phyloP scores from a whole-genome alignment of 2,329 filamentous ascomycete species.

The Colletotrichum zoysiae region DNA sequence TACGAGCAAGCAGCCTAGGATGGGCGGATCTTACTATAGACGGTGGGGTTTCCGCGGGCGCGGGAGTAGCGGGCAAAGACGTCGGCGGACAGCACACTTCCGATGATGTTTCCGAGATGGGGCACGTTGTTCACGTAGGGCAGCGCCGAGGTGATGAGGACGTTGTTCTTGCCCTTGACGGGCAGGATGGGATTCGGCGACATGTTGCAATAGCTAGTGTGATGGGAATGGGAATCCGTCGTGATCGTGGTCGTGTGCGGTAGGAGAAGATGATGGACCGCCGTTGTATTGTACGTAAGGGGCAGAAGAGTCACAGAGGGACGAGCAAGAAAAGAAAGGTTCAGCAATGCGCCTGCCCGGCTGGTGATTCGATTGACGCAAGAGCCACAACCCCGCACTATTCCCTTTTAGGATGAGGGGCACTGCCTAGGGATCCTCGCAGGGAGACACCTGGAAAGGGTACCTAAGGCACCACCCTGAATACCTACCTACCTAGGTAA shows the following conservation, averaged over 20 bases:
- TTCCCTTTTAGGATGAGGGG: conserved; percentile 42
- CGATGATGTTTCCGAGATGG: conserved; percentile 90
- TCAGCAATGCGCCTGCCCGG: not conserved
- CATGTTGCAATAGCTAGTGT: conserved; percentile 29
- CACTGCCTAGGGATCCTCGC: conserved; percentile 1
- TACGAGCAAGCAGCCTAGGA: not conserved
- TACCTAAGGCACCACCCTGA: too few species aligned
- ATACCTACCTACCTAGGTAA: too few species aligned
- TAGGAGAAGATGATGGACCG: conserved; percentile 7
- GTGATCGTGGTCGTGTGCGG: conserved; percentile 1
- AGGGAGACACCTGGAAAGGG: too few species aligned
- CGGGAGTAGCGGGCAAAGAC: conserved; percentile 87
- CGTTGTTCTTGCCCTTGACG: conserved; percentile 81
- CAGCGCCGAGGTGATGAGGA: conserved; percentile 91
- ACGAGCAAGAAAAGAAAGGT: not conserved
- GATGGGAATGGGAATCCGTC: not conserved
- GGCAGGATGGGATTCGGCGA: conserved; percentile 66
- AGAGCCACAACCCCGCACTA: conserved; percentile 43
- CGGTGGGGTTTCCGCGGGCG: conserved; percentile 81
- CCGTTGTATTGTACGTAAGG: not conserved
- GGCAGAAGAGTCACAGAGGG: conserved; percentile 16
- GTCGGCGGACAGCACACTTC: conserved; percentile 88
- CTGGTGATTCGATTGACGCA: conserved; percentile 21
- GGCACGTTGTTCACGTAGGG: conserved; percentile 82
- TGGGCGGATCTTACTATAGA: conserved; percentile 65